These are phyloP conservation scores for Pterocarpus macrocarpus DNA, from an alignment of 306 rosid genomes.

Conservation along the genomic window DNA sequence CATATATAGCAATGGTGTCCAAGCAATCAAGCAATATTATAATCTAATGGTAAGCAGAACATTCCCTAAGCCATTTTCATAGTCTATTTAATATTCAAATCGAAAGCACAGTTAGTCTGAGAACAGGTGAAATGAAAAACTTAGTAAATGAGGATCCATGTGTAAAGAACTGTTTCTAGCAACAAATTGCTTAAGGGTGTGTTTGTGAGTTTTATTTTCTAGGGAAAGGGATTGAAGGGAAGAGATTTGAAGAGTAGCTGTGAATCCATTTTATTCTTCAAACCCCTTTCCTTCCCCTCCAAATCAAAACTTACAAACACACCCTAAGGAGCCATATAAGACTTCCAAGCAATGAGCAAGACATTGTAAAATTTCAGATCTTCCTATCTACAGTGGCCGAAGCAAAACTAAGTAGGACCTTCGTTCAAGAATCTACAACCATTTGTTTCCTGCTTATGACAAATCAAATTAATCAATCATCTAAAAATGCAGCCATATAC, in stretches of 20 bases:
- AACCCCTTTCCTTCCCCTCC: no score
- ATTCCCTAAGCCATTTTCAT: conserved; percentile 2
- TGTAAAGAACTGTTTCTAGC: conserved; percentile 5
- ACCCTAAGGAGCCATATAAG: not conserved
- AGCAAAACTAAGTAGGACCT: conserved; percentile 15
- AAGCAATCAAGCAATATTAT: not conserved
- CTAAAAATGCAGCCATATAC: not conserved
- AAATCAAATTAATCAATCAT: conserved; percentile 17
- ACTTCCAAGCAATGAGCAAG: not conserved
- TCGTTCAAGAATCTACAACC: conserved; percentile 3
- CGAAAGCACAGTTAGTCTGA: not conserved
- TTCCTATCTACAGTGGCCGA: not conserved
- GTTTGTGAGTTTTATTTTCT: no score
- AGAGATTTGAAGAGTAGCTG: no score
- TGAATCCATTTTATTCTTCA: no score
- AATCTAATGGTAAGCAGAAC: conserved; percentile 20
- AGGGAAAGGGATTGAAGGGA: no score
- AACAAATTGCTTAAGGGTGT: conserved; percentile 5
- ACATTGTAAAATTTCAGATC: not conserved
- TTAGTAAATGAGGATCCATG: not conserved
- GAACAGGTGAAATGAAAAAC: conserved; percentile 8
- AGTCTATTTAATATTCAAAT: not conserved
- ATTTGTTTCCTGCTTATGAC: not conserved
- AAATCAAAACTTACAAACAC: no score
- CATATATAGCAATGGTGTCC: not conserved